Evolutionary conservation across 2,329 filamentous ascomycete species (phyloP), one percentile per base, ranked within the genome.

Genomic region (Ascosphaera acerosa): DNA sequence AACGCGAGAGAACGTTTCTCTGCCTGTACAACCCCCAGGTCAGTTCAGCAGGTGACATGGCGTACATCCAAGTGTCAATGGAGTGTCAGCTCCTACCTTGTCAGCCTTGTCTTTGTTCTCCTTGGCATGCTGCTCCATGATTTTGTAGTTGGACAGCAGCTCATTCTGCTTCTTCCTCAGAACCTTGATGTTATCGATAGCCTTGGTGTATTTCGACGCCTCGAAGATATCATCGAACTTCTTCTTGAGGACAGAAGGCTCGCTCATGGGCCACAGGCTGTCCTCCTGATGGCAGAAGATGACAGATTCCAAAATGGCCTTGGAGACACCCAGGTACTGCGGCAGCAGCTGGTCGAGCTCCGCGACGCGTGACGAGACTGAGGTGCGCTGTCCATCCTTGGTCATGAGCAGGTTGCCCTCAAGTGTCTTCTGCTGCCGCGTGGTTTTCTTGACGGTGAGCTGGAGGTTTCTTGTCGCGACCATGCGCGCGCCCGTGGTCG

Each of bases 251-350:
- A 67, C 68, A 0, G 66, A 59, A 0, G 87, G 80, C 44, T 90
- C 78, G 46, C 80, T 89, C 62, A 97, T 71, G 0, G 87, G 87
- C 87, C 87, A 97, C 17, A 94, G 54, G 16, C 84, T 92, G 41
- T 97, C 87, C 48, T 97, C 87, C 47, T 97, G 87, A 46, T 97
- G 87, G 49, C 87, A 97, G 54, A 97, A 97, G 41, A 97, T 92
- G 48, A 97, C 87, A 35, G 75, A 76, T 40, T 94, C 82, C 16
- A 97, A 63, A 33, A 97, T 72, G 9, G 87, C 82, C 33, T 73
- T 71, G 2, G 81, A 87, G 3, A 92, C 87, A 22, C 87, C 87
- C 1, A 97, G 63, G 40, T 78, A 75, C 41, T 76, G 67, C 0
- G 84, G 81, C 48, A 97, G 73, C 40, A 84, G 66, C 39, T 71